These are phyloP conservation scores for Talaromyces sp. DNA, from an alignment of 2,329 filamentous ascomycete species.

Conservation along the genomic window DNA sequence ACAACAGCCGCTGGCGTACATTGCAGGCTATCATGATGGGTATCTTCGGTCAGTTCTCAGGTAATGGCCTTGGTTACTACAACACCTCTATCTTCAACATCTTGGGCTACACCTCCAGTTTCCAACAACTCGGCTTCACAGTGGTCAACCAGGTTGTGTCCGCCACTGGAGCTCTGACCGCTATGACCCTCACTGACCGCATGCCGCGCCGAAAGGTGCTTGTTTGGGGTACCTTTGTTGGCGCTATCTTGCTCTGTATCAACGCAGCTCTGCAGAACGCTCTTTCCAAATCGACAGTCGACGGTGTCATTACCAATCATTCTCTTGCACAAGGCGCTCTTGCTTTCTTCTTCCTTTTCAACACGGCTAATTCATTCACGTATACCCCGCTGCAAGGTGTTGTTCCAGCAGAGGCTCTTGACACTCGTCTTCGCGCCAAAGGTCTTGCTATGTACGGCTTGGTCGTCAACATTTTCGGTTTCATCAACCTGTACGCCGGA, in stretches of 20 bases:
- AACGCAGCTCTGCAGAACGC: slow-evolving; percentile 42
- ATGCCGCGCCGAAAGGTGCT: slow-evolving; percentile 52
- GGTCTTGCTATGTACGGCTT: slow-evolving; percentile 20
- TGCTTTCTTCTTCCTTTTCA: slow-evolving; percentile 45
- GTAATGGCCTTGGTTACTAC: slow-evolving; percentile 54
- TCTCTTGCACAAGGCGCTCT: slow-evolving; percentile 42
- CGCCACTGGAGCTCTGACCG: slow-evolving; percentile 47
- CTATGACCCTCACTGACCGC: slow-evolving; percentile 46
- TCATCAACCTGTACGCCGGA: slow-evolving; percentile 26
- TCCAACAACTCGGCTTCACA: slow-evolving; percentile 48
- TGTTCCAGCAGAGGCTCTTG: slow-evolving; percentile 18
- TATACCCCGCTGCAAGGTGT: slow-evolving; percentile 34
- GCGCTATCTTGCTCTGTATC: slow-evolving; percentile 23
- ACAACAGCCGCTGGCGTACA: slow-evolving; percentile 51
- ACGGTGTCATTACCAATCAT: neutral
- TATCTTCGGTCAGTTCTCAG: slow-evolving; percentile 54
- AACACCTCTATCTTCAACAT: slow-evolving; percentile 49
- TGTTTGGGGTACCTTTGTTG: slow-evolving; percentile 44
- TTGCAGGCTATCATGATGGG: slow-evolving; percentile 53
- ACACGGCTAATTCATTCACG: slow-evolving; percentile 45
- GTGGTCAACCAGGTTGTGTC: slow-evolving; percentile 50
- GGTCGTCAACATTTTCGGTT: slow-evolving; percentile 28
- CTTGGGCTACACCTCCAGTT: slow-evolving; percentile 28
- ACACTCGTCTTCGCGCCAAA: slow-evolving; percentile 17
- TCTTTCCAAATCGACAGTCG: neutral